Evolutionary conservation across 495 filamentous ascomycete genomes (phyloP), one percentile per base, ranked within the genome.

Genomic region (Penicillium fimorum): DNA sequence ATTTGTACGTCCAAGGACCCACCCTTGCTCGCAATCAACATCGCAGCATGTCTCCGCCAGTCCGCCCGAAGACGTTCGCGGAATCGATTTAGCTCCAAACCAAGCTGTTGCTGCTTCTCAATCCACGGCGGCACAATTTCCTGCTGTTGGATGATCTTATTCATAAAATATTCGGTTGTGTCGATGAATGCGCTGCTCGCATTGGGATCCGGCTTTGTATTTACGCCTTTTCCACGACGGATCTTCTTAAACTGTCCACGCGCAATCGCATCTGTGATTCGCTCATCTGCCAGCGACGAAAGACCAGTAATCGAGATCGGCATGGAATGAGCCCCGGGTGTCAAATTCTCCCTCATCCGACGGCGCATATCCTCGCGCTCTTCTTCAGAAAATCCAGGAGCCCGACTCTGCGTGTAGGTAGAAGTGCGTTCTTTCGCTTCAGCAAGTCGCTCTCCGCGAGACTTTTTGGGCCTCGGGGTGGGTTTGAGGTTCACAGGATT

Each of bases 141-240:
- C 69, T 98, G 94, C 53, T 89, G 88, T 73, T 97, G 87, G 58
- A 98, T 97, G 67, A 97, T 97, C 74, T 95, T 96, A 69, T 98
- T 98, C 86, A 98, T 87, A 61, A 97, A 90, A 68, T 96, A 97
- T 71, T 96, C 93, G 0, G 95, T 97, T 1, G 94, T 97, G 68
- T 97, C 92, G 33, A 97, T 80, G 67, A 94, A 98, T 0, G 95
- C 91, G 64, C 86, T 94, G 58, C 86, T 87, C 2, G 89, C 89
- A 63, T 90, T 86, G 49, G 91, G 76, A 66, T 96, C 93, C 18
- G 86, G 76, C 70, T 92, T 83, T 1, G 90, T 78, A 58, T 79
- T 76, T 33, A 76, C 69, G 13, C 84, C 86, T 61, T 90, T 89
- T 0, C 94, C 94, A 11, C 94, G 80, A 3, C 87, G 84, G 5